Conservation (phyloP, 2,329 filamentous ascomycete genomes). For the Neonectria neomacrospora region DNA sequence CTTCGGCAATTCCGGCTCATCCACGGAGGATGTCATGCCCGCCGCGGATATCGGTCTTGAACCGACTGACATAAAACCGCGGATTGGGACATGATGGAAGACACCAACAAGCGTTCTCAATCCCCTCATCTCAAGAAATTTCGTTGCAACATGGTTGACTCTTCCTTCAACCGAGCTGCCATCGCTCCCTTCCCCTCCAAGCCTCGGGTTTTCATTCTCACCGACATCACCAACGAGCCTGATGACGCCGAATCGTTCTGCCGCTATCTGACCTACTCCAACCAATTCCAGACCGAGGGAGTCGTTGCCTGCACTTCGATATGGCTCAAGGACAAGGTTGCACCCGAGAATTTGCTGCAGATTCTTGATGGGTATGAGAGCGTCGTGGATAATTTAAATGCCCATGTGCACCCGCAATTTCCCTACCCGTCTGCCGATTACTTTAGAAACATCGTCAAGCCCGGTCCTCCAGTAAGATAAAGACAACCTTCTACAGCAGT, state of each 20-base stretch:
- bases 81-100: too few relatives aligned
- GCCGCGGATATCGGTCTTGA: slow-evolving; percentile 6
- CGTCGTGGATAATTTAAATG: slow-evolving; percentile 59
- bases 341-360: slow-evolving; percentile 52
- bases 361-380: slow-evolving; percentile 54
- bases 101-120: background rate
- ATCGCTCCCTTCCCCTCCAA: slow-evolving; percentile 35
- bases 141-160: background rate
- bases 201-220: slow-evolving; percentile 55
- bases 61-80: background rate
- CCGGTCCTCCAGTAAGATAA: slow-evolving; percentile 41
- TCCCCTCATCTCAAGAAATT: background rate
- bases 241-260: slow-evolving; percentile 58
- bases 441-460: slow-evolving; percentile 48
- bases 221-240: slow-evolving; percentile 59
- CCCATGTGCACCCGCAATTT: slow-evolving; percentile 56
- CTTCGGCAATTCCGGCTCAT: background rate
- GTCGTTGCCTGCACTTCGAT: slow-evolving; percentile 57
- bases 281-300: slow-evolving; percentile 57
- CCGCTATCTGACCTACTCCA: slow-evolving; percentile 57
- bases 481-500: background rate
- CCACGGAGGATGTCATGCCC: background rate
- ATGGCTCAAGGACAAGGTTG: slow-evolving; percentile 54
- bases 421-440: slow-evolving; percentile 53
- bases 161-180: background rate